phyloP scores from a whole-genome alignment of 2,329 filamentous ascomycete genomes.

The Sphaerulina musiva region DNA sequence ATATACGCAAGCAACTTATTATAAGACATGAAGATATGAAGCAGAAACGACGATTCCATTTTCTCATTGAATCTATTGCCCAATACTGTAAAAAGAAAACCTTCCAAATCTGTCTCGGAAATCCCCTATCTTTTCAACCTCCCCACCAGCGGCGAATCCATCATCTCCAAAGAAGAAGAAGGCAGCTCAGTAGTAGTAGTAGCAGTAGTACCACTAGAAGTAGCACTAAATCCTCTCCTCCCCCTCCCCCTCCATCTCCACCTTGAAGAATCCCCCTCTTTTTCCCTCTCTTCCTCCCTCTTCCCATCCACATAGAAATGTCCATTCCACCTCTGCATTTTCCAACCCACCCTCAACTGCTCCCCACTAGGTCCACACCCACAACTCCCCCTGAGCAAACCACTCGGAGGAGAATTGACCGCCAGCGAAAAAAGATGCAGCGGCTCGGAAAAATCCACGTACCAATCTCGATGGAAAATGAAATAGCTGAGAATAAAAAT shows the following conservation, averaged over 20 bases:
- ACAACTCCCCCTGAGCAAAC: slow-evolving; percentile 50
- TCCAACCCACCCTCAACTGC: slow-evolving; percentile 44
- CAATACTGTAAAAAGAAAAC: not conserved
- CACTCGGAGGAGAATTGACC: slow-evolving; percentile 55
- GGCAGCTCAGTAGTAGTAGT: no score
- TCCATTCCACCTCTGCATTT: slow-evolving; percentile 35
- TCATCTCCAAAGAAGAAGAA: slow-evolving; percentile 17
- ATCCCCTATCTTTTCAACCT: slow-evolving; percentile 11
- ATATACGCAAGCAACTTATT: no score
- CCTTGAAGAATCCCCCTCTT: slow-evolving; percentile 15
- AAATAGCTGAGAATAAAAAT: slow-evolving; percentile 59
- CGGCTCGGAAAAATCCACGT: slow-evolving; percentile 74
- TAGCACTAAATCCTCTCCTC: no score
- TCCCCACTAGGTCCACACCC: slow-evolving; percentile 49
- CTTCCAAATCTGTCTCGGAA: slow-evolving; percentile 6
- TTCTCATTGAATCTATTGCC: not conserved
- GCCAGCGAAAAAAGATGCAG: slow-evolving; percentile 36
- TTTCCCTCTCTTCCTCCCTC: slow-evolving; percentile 19
- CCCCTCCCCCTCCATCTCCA: slow-evolving; percentile 1
- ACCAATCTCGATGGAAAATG: slow-evolving; percentile 52
- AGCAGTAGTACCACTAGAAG: no score
- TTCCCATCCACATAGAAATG: slow-evolving; percentile 49
- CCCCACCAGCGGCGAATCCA: slow-evolving; percentile 30
- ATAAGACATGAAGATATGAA: no score
- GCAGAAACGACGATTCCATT: not conserved